A percentile compares a stretch with the other conserved stretches of the same genome.
These are phyloP conservation scores for Melocanna baccifera DNA, from an alignment of 176 grass and related monocot species.

Conservation along the genomic window DNA sequence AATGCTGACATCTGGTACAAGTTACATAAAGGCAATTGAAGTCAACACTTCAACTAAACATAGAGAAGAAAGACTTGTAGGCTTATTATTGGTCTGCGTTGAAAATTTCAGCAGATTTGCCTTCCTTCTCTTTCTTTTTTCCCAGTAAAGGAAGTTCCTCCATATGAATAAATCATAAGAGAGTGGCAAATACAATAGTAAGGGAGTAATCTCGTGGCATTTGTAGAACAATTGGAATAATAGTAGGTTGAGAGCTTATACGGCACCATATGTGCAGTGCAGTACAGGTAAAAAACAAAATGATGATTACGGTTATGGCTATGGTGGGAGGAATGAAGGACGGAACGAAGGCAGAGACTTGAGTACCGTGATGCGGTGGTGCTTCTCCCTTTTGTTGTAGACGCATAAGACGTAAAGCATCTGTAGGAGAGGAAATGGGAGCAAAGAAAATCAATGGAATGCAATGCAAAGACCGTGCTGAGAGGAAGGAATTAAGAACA, in stretches of 20 bases:
- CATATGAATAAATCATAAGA: background rate
- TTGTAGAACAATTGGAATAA: background rate
- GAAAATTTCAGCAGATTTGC: background rate
- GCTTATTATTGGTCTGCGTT: background rate
- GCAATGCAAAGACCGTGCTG: background rate
- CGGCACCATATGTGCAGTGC: background rate
- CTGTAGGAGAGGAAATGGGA: slow-evolving; percentile 33
- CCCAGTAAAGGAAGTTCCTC: background rate
- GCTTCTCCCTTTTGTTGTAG: slow-evolving; percentile 98
- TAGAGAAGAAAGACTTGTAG: background rate
- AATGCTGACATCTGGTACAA: slow-evolving; percentile 90
- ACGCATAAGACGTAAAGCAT: slow-evolving; percentile 88
- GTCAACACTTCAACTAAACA: background rate
- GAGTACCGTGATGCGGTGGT: slow-evolving; percentile 67
- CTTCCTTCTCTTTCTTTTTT: background rate
- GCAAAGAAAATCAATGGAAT: background rate
- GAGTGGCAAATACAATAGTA: background rate
- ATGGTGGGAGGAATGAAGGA: background rate
- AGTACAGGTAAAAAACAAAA: background rate
- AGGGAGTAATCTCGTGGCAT: background rate
- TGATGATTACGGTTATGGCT: background rate
- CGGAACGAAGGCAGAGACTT: background rate
- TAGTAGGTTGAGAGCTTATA: background rate
- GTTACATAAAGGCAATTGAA: background rate
- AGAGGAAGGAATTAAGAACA: background rate